Evolutionary conservation across 1,284 basidiomycete species (phyloP).

Genomic region (Agroathelia rolfsii): DNA sequence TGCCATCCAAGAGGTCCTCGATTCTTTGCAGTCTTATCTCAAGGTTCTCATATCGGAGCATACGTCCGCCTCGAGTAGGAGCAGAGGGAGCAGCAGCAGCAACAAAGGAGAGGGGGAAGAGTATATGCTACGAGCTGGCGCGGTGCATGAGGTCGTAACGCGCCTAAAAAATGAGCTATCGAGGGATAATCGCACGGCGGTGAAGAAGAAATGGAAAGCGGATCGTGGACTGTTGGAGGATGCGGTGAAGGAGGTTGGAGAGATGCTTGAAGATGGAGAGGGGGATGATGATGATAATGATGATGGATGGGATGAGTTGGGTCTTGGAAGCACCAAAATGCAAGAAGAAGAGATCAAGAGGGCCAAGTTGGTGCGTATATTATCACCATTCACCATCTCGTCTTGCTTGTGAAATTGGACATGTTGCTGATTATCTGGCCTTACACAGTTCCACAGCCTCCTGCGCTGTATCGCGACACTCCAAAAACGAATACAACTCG

Average conservation of each 20-base stretch:
- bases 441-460: slow-evolving; percentile 40
- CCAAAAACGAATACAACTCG: slow-evolving; percentile 48
- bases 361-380: slow-evolving; percentile 36
- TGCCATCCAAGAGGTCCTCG: slow-evolving; percentile 35
- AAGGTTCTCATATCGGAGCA: slow-evolving; percentile 13
- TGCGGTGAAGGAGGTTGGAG: slow-evolving; percentile 45
- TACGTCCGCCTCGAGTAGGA: slow-evolving; percentile 11
- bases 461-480: slow-evolving; percentile 51
- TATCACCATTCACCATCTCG: slow-evolving; percentile 1
- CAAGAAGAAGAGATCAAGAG: slow-evolving; percentile 33
- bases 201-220: slow-evolving; percentile 43
- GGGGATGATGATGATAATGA: slow-evolving; percentile 26
- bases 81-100: slow-evolving; percentile 9
- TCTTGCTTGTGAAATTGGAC: too few relatives aligned
- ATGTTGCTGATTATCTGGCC: slow-evolving; percentile 8
- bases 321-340: slow-evolving; percentile 32
- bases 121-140: slow-evolving; percentile 52
- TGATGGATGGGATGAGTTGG: slow-evolving; percentile 63
- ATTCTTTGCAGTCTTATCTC: slow-evolving; percentile 30
- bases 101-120: slow-evolving; percentile 26
- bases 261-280: slow-evolving; percentile 37
- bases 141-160: slow-evolving; percentile 58
- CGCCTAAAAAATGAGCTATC: slow-evolving; percentile 38
- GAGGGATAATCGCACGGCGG: slow-evolving; percentile 47
- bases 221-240: slow-evolving; percentile 54